Base-by-base conservation (phyloP, 1,284 basidiomycete species). In the Neolentinus lepideus region DNA sequence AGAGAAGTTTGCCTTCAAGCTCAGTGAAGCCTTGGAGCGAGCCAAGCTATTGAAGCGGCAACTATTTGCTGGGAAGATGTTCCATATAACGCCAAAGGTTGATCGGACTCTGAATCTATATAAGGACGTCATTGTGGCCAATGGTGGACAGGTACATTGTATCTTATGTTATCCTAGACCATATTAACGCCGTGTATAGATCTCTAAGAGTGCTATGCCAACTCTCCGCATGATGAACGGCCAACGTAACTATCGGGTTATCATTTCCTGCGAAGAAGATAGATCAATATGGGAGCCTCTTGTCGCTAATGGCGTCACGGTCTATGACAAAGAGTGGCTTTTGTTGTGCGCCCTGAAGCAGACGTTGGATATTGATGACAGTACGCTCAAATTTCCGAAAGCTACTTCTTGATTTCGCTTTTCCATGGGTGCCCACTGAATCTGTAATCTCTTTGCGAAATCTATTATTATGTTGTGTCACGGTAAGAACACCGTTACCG, bases 71-170 rank as follows among this genome's bases (percentile, higher is more conserved):
- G 79, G 79, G 2, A 79, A 80, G 65, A 80, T 75, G 0, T 90
- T 94, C 70, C 92, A 90, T 62, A 69, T 91, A 54, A 92, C 89
- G 0, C 75, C 79, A 0, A 81, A 77, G 57, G 78, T 85, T 0
- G 67, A 74, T 0, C 71, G 83, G 0, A 80, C 83, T 50, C 65
- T 68, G 27, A 82, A 81, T 58, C 64, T 87, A 31, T 68, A 92
- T 54, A 84, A 80, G 68, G 83, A 79, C 54, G 80, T 92, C 6
- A 73, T 91, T 16, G 68, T 71, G 6, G 78, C 83, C 0, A 80
- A 80, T 56, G 88, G 90, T 12, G 90, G 88, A 1, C 77, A 83
- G 70, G 86, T 90, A 21, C 47, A 21, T 50, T 46, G 10, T 19
- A 25, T 19, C 43, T 46, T 4, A 4, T 25, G 6, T 25, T 46